Evolutionary conservation across 768 basidiomycete species (phyloP), one percentile per base, ranked within the genome.

Genomic region (Kwoniella sp.): DNA sequence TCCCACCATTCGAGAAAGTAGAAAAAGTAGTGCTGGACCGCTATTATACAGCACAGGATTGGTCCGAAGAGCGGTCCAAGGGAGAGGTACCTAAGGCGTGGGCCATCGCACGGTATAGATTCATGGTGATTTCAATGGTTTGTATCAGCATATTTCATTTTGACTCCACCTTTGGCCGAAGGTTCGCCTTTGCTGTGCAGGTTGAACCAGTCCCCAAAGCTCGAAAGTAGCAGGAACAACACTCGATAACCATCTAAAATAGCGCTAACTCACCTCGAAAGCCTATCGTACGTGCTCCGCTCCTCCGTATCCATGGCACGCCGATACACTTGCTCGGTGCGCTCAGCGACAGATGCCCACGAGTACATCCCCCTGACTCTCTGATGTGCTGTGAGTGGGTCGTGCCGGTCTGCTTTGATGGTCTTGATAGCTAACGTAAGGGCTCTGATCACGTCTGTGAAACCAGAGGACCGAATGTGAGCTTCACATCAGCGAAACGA

Each of bases 1-100:
- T 87, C 85, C 84, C 60, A 63, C 63, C 57, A 70, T 73, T 96
- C 92, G 2, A 99, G 83, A 55, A 91, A 83, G 70, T 87, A 74
- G 78, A 92, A 93, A 81, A 96, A 95, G 8, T 95, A 79, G 75
- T 92, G 92, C 72, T 93, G 89, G 0, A 98, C 91, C 29, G 93
- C 83, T 47, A 96, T 82, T 45, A 98, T 97, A 69, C 89, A 87
- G 9, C 90, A 88, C 73, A 92, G 90, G 50, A 98, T 96, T 1
- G 87, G 86, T 0, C 96, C 96, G 9, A 88, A 91, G 52, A 92
- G 88, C 0, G 85, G 86, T 0, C 90, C 96, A 8, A 91, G 82
- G 55, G 85, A 65, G 11, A 77, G 83, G 85, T 91, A 87, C 34
- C 90, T 95, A 28, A 34, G 23, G 8, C 22, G 37, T 17, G 12